Evolutionary conservation across 176 grass and related monocot species (phyloP).

Genomic region (Triticum timopheevii): DNA sequence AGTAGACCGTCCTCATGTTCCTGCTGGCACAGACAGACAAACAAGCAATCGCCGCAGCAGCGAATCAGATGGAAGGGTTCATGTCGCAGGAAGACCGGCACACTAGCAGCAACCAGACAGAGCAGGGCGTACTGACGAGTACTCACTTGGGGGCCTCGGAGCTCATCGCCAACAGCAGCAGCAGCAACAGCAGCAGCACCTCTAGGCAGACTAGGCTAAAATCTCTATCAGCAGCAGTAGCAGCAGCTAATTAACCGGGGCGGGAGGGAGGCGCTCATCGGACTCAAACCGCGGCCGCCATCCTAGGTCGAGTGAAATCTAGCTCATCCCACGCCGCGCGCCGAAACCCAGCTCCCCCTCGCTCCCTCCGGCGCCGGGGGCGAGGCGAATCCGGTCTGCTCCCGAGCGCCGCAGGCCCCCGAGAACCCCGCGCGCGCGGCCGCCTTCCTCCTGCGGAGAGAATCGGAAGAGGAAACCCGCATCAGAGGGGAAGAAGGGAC

Average conservation of each 20-base stretch:
- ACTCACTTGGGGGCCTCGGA: constrained; percentile 26
- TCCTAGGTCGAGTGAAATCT: background rate
- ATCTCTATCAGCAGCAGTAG: background rate
- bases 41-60: background rate
- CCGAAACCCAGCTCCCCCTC: background rate
- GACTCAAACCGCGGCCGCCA: background rate
- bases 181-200: background rate
- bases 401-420: background rate
- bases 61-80: background rate
- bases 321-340: constrained; percentile 5
- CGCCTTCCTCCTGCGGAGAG: background rate
- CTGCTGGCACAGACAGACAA: background rate
- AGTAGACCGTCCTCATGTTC: constrained; percentile 55
- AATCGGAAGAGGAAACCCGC: background rate
- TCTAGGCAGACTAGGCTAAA: background rate
- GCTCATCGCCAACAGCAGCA: constrained; percentile 4
- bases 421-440: background rate
- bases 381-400: background rate
- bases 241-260: background rate
- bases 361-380: background rate
- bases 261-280: background rate
- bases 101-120: too few relatives aligned
- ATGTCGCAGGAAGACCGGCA: background rate
- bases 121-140: background rate
- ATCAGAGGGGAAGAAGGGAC: background rate